These are phyloP conservation scores for Penicillium atrosanguineum DNA, from an alignment of 495 filamentous ascomycete species.

Conservation along the genomic window DNA sequence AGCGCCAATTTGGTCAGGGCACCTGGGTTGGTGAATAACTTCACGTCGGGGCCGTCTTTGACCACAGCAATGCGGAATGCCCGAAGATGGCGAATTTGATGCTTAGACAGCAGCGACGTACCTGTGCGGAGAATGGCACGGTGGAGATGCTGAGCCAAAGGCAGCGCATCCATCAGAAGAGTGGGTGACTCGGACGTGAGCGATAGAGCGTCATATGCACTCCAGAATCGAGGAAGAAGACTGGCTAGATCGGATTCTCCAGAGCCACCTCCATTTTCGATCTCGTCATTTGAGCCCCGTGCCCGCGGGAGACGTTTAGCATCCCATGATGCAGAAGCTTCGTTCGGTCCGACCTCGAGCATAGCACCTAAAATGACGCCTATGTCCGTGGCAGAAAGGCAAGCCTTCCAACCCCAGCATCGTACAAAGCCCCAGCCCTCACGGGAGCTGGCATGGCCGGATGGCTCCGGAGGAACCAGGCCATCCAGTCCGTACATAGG, in stretches of 20 bases:
- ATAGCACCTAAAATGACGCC: conserved; percentile 87
- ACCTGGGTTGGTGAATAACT: conserved; percentile 84
- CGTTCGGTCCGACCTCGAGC: conserved; percentile 74
- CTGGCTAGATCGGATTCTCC: conserved; percentile 38
- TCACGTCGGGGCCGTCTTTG: conserved; percentile 88
- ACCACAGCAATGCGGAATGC: conserved; percentile 95
- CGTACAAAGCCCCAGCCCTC: conserved; percentile 96
- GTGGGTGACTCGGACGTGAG: conserved; percentile 43
- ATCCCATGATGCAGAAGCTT: conserved; percentile 37
- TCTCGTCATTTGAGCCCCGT: conserved; percentile 41
- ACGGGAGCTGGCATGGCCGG: conserved; percentile 49
- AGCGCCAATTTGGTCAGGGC: conserved; percentile 89
- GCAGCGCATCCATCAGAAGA: conserved; percentile 65
- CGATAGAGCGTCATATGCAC: conserved; percentile 82
- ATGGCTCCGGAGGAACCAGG: conserved; percentile 70
- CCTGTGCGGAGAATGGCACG: conserved; percentile 92
- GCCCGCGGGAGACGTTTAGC: conserved; percentile 28
- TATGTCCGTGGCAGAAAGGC: conserved; percentile 86
- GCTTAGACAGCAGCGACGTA: conserved; percentile 84
- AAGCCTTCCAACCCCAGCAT: conserved; percentile 97
- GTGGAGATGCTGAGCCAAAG: conserved; percentile 83
- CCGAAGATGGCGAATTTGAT: conserved; percentile 85
- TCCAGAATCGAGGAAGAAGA: conserved; percentile 72
- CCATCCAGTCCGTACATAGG: conserved; percentile 89
- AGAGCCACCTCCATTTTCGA: conserved; percentile 11